phyloP scores from a whole-genome alignment of 345 rosid species.

The Populus simonii region DNA sequence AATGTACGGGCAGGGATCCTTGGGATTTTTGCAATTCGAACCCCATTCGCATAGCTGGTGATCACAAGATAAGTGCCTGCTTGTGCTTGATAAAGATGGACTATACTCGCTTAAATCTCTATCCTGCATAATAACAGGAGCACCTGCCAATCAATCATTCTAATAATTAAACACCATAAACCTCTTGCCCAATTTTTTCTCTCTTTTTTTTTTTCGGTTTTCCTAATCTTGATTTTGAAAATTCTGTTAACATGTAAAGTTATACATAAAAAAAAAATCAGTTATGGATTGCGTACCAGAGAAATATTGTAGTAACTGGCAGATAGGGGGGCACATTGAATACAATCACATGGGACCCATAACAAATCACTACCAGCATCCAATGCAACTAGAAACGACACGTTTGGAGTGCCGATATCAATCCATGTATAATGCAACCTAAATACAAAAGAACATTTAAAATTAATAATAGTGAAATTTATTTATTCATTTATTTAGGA shows the following conservation, averaged over 20 bases:
- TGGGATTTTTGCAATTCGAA: conserved; percentile 52
- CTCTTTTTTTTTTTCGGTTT: not conserved
- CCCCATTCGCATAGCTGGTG: conserved; percentile 58
- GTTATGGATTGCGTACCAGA: conserved; percentile 43
- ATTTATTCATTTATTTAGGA: too few species aligned
- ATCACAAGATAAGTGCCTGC: conserved; percentile 68
- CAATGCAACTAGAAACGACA: conserved; percentile 81
- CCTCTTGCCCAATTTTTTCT: conserved; percentile 29
- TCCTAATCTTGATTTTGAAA: not conserved
- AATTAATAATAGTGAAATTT: too few species aligned
- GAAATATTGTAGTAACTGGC: conserved; percentile 49
- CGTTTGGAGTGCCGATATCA: conserved; percentile 73
- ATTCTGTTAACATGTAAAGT: not conserved
- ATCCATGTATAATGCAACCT: conserved; percentile 88
- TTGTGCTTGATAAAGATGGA: conserved; percentile 69
- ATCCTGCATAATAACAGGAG: conserved; percentile 94
- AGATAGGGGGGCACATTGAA: conserved; percentile 71
- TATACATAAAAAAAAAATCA: not conserved
- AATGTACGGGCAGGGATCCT: conserved; percentile 67
- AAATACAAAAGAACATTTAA: not conserved
- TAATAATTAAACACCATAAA: conserved; percentile 79
- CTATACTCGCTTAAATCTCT: conserved; percentile 68
- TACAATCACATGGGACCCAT: conserved; percentile 87
- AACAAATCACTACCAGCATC: conserved; percentile 81
- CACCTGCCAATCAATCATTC: conserved; percentile 98